A percentile compares a stretch with the other conserved stretches of the same genome.
Evolutionary conservation across 2,329 filamentous ascomycete genomes (phyloP).

Genomic region (Paraconiothyrium sp.): DNA sequence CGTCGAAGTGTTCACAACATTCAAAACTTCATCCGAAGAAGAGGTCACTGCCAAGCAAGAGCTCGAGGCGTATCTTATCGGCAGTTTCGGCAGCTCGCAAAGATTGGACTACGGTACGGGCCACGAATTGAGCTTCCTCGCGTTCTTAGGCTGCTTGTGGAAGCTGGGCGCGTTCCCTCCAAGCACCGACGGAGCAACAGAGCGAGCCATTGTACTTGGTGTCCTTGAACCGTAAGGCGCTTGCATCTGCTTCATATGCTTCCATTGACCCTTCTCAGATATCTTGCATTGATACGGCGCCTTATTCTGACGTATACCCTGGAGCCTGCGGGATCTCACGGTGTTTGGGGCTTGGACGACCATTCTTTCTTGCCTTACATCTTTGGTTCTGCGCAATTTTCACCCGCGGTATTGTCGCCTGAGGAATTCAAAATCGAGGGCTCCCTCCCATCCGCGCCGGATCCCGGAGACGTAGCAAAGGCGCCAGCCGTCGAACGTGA

Average conservation of each 20-base stretch:
- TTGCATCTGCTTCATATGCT: not conserved
- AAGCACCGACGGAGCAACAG: constrained; percentile 65
- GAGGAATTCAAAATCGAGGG: constrained; percentile 77
- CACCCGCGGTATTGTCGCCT: constrained; percentile 71
- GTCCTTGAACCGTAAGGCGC: constrained; percentile 79
- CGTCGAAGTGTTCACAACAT: constrained; percentile 52
- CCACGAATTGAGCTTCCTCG: constrained; percentile 93
- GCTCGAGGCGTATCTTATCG: constrained; percentile 80
- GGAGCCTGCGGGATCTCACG: constrained; percentile 94
- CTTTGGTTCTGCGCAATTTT: constrained; percentile 90
- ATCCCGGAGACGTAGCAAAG: constrained; percentile 71
- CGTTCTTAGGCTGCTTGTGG: constrained; percentile 90
- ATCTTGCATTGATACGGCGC: constrained; percentile 79
- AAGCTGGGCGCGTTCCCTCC: constrained; percentile 82
- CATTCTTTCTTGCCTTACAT: constrained; percentile 95
- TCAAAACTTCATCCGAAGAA: constrained; percentile 29
- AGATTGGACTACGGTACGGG: constrained; percentile 95
- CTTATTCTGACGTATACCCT: constrained; percentile 91
- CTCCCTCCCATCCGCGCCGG: constrained; percentile 73
- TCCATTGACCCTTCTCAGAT: constrained; percentile 60
- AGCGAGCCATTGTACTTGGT: constrained; percentile 82
- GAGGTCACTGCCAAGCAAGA: constrained; percentile 68
- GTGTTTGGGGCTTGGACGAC: constrained; percentile 98
- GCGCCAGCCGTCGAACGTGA: constrained; percentile 52
- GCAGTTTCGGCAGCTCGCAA: constrained; percentile 87